These are phyloP conservation scores for Angophora floribunda DNA, from an alignment of 345 rosid species.

Conservation along the genomic window DNA sequence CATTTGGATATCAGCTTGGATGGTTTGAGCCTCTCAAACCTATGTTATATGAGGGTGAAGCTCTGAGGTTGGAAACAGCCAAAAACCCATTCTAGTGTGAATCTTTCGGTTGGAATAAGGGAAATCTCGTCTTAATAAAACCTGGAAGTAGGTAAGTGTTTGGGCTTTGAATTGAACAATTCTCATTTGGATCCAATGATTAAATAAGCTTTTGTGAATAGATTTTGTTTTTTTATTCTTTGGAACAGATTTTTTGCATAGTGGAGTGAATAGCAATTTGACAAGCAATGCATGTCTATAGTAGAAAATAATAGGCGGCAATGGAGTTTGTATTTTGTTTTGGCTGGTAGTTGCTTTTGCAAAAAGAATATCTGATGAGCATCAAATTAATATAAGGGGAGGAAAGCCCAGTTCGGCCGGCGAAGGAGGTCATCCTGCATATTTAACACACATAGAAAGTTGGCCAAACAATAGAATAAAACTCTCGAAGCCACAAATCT, in stretches of 20 bases:
- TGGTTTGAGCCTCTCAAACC: background rate
- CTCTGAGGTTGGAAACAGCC: constrained; percentile 3
- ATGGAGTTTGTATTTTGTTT: background rate
- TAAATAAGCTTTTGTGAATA: background rate
- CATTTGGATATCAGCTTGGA: background rate
- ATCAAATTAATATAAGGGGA: constrained; percentile 2
- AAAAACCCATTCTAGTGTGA: background rate
- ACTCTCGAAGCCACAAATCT: background rate
- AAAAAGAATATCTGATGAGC: constrained; percentile 1
- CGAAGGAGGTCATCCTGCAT: background rate
- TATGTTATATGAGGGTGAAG: background rate
- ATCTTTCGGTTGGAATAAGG: background rate
- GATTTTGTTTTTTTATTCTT: background rate
- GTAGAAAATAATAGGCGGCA: background rate
- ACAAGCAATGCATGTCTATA: background rate
- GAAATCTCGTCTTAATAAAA: background rate
- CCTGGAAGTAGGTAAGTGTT: constrained; percentile 6
- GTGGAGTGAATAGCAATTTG: background rate
- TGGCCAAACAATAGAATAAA: background rate
- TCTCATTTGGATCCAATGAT: background rate
- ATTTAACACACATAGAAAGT: constrained; percentile 3
- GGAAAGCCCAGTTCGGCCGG: constrained; percentile 9
- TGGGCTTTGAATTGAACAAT: background rate
- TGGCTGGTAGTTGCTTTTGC: background rate
- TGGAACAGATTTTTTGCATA: background rate